Evolutionary conservation across 2,329 filamentous ascomycete species (phyloP), one percentile per base, ranked within the genome.

Genomic region (Fusarium sp.): DNA sequence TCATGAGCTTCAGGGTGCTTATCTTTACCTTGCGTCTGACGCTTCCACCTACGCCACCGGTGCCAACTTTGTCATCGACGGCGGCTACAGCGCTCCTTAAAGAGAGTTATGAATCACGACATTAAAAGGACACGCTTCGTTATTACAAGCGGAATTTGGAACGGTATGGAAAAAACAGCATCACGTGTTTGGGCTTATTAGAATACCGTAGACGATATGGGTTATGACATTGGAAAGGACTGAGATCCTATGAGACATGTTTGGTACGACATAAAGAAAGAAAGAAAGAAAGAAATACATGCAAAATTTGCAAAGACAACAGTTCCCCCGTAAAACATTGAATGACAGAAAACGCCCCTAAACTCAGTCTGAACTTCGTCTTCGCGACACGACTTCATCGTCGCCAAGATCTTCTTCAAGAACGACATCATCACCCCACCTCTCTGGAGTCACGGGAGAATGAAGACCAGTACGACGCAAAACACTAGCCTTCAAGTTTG

Each of bases 11-110:
- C 77, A 78, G 65, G 77, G 77, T 8, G 73, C 73, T 27, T 78
- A 78, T 59, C 54, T 78, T 3, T 78, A 75, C 56, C 64, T 78
- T 60, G 81, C 78, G 48, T 80, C 81, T 52, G 80, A 81, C 61
- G 77, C 80, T 45, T 81, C 77, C 22, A 80, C 80, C 10, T 81
- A 81, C 41, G 78, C 80, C 22, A 81, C 80, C 5, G 80, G 80
- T 29, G 78, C 80, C 33, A 81, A 81, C 68, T 80, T 81, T 65
- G 69, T 78, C 29, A 71, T 81, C 14, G 80, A 81, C 29, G 80
- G 80, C 31, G 80, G 80, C 2, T 81, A 81, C 61, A 80, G 74
- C n/a, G 77, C 77, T 59, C 77, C 77, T 54, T 79, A 37, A 35
- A 39, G 20, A 20, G 8, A 13, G 8, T 20, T n/a, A 39, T 18